Evolutionary conservation across 2,329 filamentous ascomycete genomes (phyloP).

Genomic region (Penicillium sp.): DNA sequence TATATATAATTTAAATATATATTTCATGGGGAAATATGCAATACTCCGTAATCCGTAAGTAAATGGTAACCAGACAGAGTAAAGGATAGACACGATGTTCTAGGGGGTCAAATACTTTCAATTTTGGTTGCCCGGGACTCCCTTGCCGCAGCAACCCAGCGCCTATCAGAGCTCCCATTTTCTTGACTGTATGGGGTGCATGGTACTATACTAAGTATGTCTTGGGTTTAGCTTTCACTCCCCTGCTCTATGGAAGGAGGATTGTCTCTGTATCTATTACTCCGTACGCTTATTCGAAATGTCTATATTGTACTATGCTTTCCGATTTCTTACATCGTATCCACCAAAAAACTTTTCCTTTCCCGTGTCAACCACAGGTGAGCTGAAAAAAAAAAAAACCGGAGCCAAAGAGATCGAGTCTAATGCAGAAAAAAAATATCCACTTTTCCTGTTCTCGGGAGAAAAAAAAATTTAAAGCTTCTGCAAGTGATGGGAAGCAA

Average conservation of each 20-base stretch:
- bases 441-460: slow-evolving; percentile 32
- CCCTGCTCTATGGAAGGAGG: slow-evolving; percentile 2
- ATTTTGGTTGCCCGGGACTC: slow-evolving; percentile 37
- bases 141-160: slow-evolving; percentile 39
- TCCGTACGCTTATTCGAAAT: too few relatives aligned
- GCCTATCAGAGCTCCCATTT: slow-evolving; percentile 30
- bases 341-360: slow-evolving; percentile 18
- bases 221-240: slow-evolving; percentile 1
- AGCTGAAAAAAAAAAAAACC: slow-evolving; percentile 23
- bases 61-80: not conserved
- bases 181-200: too few relatives aligned
- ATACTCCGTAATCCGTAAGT: not conserved
- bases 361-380: slow-evolving; percentile 17
- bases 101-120: slow-evolving; percentile 11
- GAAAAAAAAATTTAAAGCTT: slow-evolving; percentile 35
- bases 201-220: not conserved
- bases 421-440: slow-evolving; percentile 24
- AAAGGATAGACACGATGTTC: slow-evolving; percentile 9
- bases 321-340: slow-evolving; percentile 1
- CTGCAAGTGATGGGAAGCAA: slow-evolving; percentile 23
- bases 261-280: slow-evolving; percentile 2
- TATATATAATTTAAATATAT: too few relatives aligned
- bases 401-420: slow-evolving; percentile 35
- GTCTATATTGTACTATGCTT: too few relatives aligned
- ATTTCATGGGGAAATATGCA: not conserved